These are phyloP conservation scores for Crithidia brevicula DNA, from an alignment of 208 protist genomes.

Conservation along the genomic window DNA sequence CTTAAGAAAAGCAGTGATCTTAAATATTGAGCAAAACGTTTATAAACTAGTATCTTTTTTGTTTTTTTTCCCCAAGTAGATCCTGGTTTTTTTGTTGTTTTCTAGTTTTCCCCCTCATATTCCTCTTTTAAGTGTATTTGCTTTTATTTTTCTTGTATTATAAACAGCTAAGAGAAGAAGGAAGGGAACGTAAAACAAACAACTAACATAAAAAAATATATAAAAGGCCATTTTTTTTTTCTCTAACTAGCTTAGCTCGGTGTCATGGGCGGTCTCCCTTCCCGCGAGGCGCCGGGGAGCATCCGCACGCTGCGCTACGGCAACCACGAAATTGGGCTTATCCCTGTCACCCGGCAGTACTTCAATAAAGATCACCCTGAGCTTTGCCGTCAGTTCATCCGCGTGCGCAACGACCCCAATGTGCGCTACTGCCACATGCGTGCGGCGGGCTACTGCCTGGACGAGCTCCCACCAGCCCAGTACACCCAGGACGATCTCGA, in stretches of 20 bases:
- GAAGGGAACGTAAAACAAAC: no score
- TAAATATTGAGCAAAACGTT: no score
- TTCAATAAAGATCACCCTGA: constrained; percentile 42
- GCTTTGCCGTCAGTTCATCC: constrained; percentile 64
- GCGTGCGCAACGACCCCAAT: constrained; percentile 74
- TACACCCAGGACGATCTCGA: constrained; percentile 66
- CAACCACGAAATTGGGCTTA: constrained; percentile 71
- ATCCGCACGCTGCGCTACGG: constrained; percentile 77
- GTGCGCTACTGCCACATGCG: constrained; percentile 74
- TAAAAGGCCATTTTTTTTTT: no score
- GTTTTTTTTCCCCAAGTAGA: no score
- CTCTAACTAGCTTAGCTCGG: no score
- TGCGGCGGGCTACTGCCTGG: constrained; percentile 39
- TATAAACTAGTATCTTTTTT: no score
- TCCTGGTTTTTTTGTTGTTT: neutral
- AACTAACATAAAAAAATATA: no score
- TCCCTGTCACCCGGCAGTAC: constrained; percentile 57
- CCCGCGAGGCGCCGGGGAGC: constrained; percentile 43
- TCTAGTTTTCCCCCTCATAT: constrained; percentile 8
- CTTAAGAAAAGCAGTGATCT: no score
- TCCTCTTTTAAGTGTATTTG: constrained; percentile 6
- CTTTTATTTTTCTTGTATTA: constrained; percentile 9
- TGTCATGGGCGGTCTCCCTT: constrained; percentile 68
- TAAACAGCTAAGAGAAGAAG: no score
- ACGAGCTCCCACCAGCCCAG: constrained; percentile 43